Conservation (phyloP, 352 stramenopile species). For the Pythium periplocum region DNA sequence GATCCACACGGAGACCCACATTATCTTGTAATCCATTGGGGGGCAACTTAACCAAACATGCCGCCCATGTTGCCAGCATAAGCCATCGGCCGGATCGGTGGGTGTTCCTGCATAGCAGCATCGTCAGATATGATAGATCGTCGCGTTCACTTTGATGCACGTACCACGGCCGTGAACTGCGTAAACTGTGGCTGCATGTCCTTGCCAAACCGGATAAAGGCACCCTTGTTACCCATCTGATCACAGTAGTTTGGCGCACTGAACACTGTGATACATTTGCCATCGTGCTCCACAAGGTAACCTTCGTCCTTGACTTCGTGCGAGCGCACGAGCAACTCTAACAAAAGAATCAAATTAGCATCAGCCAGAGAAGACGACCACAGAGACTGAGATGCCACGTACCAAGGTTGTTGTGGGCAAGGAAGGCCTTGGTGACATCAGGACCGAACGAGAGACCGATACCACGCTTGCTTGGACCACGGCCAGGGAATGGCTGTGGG, state of each 20-base stretch:
- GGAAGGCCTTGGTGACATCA: constrained; percentile 96
- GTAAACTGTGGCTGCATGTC: constrained; percentile 95
- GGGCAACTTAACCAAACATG: constrained; percentile 66
- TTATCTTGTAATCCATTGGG: too few species aligned
- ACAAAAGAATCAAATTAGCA: constrained; percentile 7
- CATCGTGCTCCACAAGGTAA: constrained; percentile 98
- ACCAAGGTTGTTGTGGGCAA: constrained; percentile 95
- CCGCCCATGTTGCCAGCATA: constrained; percentile 89
- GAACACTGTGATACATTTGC: constrained; percentile 99
- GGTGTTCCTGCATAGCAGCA: constrained; percentile 55
- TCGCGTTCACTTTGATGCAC: constrained; percentile 2
- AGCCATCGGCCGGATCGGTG: constrained; percentile 84
- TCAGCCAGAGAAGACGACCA: background rate
- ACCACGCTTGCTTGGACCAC: constrained; percentile 93
- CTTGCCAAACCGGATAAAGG: constrained; percentile 97
- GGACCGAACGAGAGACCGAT: constrained; percentile 97
- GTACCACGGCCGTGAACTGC: constrained; percentile 92
- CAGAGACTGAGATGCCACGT: constrained; percentile 5
- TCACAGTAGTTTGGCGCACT: constrained; percentile 99
- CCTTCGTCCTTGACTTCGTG: constrained; percentile 99
- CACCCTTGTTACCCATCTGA: constrained; percentile 99
- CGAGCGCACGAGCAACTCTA: constrained; percentile 95
- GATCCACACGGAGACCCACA: too few species aligned
- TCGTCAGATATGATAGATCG: background rate
- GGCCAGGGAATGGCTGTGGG: constrained; percentile 95